phyloP scores from a whole-genome alignment of 352 stramenopile species.

The Globisporangium polare region DNA sequence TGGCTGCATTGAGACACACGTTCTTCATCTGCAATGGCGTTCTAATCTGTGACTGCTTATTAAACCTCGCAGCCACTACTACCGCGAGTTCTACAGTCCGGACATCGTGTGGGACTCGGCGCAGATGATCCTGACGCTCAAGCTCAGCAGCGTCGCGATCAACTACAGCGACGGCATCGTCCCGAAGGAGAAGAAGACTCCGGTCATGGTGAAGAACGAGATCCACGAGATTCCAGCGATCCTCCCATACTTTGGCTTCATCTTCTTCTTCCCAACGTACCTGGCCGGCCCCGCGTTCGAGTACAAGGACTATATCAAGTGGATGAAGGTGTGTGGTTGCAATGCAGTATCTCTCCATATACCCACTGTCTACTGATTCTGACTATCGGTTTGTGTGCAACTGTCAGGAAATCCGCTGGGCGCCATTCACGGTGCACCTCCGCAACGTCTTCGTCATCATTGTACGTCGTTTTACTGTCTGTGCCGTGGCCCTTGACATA shows the following conservation, averaged over 20 bases:
- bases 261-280: conserved; percentile 89
- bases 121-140: conserved; percentile 87
- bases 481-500: not conserved
- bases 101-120: conserved; percentile 82
- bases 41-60: not conserved
- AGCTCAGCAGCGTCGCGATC: conserved; percentile 72
- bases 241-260: conserved; percentile 76
- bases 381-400: not conserved
- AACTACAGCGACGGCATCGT: conserved; percentile 80
- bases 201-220: conserved; percentile 72
- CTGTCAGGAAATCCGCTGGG: conserved; percentile 47
- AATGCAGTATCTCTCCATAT: too few relatives aligned
- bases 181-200: conserved; percentile 71
- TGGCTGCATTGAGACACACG: not conserved
- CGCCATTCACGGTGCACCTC: conserved; percentile 57
- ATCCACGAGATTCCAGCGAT: conserved; percentile 52
- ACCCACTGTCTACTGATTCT: not conserved
- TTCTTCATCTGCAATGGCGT: not conserved
- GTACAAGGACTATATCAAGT: conserved; percentile 82
- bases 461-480: conserved; percentile 25
- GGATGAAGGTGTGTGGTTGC: conserved; percentile 56
- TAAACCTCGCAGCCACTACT: conserved; percentile 56
- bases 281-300: conserved; percentile 78
- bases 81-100: conserved; percentile 75
- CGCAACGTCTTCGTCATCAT: conserved; percentile 76